These are phyloP conservation scores for Fonsecaea pedrosoi DNA, from an alignment of 2,329 filamentous ascomycete species.

Conservation along the genomic window DNA sequence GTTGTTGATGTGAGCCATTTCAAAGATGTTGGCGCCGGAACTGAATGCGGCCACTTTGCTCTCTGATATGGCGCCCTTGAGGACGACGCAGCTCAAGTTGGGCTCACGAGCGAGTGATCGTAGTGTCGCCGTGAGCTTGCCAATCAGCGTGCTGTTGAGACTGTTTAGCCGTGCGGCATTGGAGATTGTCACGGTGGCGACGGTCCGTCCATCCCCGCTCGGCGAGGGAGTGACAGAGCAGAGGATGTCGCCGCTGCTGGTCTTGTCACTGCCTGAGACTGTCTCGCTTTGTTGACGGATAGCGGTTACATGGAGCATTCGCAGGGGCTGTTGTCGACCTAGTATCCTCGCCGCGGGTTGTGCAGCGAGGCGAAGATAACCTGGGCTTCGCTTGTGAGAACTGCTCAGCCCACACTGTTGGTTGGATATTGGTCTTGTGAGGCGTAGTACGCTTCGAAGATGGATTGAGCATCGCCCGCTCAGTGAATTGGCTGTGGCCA, in stretches of 20 bases:
- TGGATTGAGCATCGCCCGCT: background rate
- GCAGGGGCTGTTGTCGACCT: background rate
- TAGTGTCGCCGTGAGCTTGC: slow-evolving; percentile 34
- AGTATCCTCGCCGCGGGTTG: background rate
- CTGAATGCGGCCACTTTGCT: slow-evolving; percentile 70
- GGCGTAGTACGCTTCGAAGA: background rate
- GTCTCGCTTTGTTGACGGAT: background rate
- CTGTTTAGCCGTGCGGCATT: slow-evolving; percentile 43
- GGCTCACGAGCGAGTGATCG: slow-evolving; percentile 27
- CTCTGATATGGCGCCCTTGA: slow-evolving; percentile 53
- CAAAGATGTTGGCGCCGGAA: slow-evolving; percentile 88
- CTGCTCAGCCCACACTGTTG: background rate
- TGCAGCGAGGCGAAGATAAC: background rate
- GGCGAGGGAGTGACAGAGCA: slow-evolving; percentile 4
- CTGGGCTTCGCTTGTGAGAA: background rate
- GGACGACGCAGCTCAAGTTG: slow-evolving; percentile 44
- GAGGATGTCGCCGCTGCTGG: slow-evolving; percentile 8
- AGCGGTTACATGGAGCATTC: background rate
- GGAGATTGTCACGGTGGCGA: slow-evolving; percentile 42
- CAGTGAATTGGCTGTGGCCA: background rate
- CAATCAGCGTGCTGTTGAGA: slow-evolving; percentile 40
- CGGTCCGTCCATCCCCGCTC: slow-evolving; percentile 23
- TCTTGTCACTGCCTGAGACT: slow-evolving; percentile 1
- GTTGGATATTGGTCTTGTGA: background rate
- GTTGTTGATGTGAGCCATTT: slow-evolving; percentile 51